Evolutionary conservation across 2,329 filamentous ascomycete genomes (phyloP).

Genomic region (Colletotrichum sp.): DNA sequence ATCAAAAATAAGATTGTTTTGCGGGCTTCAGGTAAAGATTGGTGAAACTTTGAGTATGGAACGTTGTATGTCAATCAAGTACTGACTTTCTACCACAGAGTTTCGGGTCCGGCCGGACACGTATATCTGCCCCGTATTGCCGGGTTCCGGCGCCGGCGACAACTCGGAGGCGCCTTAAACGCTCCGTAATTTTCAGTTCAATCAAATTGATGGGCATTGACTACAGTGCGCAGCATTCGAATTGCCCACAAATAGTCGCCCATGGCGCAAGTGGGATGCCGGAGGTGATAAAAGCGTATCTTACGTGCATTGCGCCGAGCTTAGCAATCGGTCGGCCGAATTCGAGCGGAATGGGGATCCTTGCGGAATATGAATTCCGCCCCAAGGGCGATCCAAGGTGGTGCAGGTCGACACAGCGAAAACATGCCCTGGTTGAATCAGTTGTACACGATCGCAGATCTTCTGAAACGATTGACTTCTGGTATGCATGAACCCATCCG

Average conservation of each 20-base stretch:
- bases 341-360: neutral
- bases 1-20: neutral
- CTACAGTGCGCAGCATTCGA: neutral
- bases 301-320: neutral
- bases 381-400: neutral
- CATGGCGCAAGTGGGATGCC: neutral
- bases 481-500: neutral
- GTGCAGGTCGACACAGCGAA: neutral
- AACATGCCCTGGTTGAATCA: neutral
- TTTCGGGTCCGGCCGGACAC: neutral
- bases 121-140: neutral
- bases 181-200: rapidly evolving
- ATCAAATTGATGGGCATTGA: neutral
- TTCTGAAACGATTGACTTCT: neutral
- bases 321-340: neutral
- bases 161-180: neutral
- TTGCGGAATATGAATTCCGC: neutral
- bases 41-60: neutral
- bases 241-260: neutral
- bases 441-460: neutral
- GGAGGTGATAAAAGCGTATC: neutral
- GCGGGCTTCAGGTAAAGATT: neutral
- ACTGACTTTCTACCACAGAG: neutral
- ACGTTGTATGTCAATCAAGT: neutral
- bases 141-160: neutral